phyloP scores from a whole-genome alignment of 2,329 filamentous ascomycete genomes.

The Fusarium foetens region DNA sequence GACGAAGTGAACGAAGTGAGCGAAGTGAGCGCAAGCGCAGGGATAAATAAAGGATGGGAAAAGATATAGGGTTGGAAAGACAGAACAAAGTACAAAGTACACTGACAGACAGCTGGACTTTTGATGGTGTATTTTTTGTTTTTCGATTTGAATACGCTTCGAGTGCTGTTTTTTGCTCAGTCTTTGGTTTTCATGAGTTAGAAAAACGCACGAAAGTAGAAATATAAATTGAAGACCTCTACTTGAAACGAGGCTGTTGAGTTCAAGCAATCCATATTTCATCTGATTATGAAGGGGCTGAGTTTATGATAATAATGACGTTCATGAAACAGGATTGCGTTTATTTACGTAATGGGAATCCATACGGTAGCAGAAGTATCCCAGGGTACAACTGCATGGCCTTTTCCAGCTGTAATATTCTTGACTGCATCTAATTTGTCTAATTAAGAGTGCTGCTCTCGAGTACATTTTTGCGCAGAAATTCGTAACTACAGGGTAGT shows the following conservation, averaged over 20 bases:
- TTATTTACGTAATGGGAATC: rapidly evolving
- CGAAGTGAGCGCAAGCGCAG: conserved; percentile 32
- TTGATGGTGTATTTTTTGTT: conserved; percentile 28
- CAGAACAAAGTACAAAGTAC: conserved; percentile 28
- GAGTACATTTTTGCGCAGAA: no score
- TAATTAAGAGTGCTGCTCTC: no score
- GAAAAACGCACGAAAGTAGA: conserved; percentile 11
- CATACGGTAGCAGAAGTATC: neutral
- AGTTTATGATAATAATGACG: neutral
- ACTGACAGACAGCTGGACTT: conserved; percentile 25
- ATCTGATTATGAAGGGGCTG: neutral
- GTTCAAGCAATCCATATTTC: neutral
- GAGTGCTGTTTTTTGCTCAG: conserved; percentile 10
- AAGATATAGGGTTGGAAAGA: conserved; percentile 21
- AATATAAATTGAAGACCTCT: conserved; percentile 13
- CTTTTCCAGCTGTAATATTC: no score
- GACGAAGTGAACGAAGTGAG: conserved; percentile 17
- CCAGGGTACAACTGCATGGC: no score
- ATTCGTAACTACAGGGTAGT: neutral
- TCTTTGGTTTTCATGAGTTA: neutral
- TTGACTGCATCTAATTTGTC: no score
- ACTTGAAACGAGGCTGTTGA: neutral
- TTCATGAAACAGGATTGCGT: neutral
- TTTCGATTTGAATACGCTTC: conserved; percentile 17
- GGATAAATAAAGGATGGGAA: conserved; percentile 14